Evolutionary conservation across 2,329 filamentous ascomycete genomes (phyloP), one percentile per base, ranked within the genome.

Genomic region (Fusarium bactridioides): DNA sequence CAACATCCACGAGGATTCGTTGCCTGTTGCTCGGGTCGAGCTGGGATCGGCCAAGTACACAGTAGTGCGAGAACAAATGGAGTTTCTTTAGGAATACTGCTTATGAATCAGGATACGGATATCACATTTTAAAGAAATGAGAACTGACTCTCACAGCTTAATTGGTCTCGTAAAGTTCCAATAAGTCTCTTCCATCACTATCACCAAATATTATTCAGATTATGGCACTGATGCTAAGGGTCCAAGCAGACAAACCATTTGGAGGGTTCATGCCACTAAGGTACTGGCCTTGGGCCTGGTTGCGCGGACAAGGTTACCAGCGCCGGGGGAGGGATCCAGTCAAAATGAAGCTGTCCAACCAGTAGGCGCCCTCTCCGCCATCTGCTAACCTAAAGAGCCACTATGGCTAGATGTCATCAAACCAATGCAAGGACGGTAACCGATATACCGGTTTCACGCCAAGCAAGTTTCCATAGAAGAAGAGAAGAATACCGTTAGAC

Each of bases 301-400:
- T 54, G 73, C 64, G 43, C 68, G 70, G 74, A 67, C 74, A 62
- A 77, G 70, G 70, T 55, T 60, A 74, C 61, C 61, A 72, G 56
- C 56, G 40, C 69, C 59, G 47, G 71, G 50, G 69, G 55, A 48
- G 23, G 45, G 54, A 15, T 54, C 67, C 61, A 56, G 21, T 57
- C 33, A 44, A 54, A 73, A 40, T 19, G 48, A 18, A 51, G 35
- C 43, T 35, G 47, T 44, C 68, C 56, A 67, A 47, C 70, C 73
- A 76, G 58, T 76, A 73, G 64, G 70, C 69, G 64, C 31, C 43
- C 41, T 56, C 62, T 67, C 69, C 67, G 64, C 45, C 38, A 25
- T 37, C 29, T 23, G 23, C 59, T 64, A 69, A 67, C 58, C 64
- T 31, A 47, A 57, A 57, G 55, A 33, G 25, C 27, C 27, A n/a